Percentiles rank a stretch among this genome's conserved stretches.
Conservation (phyloP, 148 eudicot species). For the Selenicereus undatus region DNA sequence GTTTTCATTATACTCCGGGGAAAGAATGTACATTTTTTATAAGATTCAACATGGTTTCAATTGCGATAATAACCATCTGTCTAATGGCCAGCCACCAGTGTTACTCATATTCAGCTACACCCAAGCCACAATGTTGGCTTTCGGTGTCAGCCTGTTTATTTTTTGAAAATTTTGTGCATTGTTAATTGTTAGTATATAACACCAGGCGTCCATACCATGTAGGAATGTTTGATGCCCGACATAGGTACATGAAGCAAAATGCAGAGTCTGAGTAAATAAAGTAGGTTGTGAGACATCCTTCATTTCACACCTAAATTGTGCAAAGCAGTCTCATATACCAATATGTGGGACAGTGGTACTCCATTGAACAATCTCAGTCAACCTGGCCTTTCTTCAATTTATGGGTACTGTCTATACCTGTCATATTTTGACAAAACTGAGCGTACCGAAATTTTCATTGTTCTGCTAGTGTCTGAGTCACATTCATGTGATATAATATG, state of each 20-base stretch:
- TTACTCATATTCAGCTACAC: too few species aligned
- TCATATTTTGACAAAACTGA: not conserved
- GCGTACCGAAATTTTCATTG: not conserved
- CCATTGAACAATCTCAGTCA: not conserved
- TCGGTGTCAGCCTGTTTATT: not conserved
- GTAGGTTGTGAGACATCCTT: too few species aligned
- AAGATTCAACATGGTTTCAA: not conserved
- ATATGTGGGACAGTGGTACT: too few species aligned
- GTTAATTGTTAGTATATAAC: not conserved
- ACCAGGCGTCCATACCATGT: not conserved
- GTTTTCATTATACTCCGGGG: not conserved
- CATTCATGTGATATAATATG: not conserved
- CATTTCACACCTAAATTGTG: too few species aligned
- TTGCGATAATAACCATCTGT: not conserved
- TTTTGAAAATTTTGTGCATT: not conserved
- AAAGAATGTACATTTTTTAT: slow-evolving; percentile 3
- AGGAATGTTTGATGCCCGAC: not conserved
- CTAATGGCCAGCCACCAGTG: not conserved
- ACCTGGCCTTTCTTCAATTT: not conserved
- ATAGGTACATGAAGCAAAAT: too few species aligned
- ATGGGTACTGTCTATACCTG: not conserved
- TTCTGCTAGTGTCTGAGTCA: not conserved
- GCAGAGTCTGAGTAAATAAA: too few species aligned
- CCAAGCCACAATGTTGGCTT: not conserved
- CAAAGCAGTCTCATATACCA: too few species aligned